Evolutionary conservation across 345 rosid genomes (phyloP).

Genomic region (Gossypium ekmanianum): DNA sequence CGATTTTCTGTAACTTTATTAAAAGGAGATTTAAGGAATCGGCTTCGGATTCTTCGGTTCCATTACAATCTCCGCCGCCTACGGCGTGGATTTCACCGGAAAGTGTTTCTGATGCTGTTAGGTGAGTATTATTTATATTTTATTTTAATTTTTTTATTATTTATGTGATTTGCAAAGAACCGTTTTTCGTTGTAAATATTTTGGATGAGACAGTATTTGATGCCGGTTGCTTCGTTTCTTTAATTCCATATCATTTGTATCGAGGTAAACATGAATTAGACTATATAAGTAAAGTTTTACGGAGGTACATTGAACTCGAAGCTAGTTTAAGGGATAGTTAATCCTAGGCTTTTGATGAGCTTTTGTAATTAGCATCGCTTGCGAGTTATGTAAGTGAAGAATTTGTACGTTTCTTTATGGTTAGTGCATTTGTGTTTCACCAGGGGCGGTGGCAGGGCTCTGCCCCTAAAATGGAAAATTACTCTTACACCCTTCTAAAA

Average conservation of each 20-base stretch:
- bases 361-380: background rate
- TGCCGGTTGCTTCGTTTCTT: background rate
- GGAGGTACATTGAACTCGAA: background rate
- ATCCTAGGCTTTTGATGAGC: background rate
- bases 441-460: too few relatives aligned
- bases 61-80: constrained; percentile 18
- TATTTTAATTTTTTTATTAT: background rate
- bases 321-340: background rate
- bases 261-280: background rate
- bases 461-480: too few relatives aligned
- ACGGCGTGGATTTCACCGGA: constrained; percentile 24
- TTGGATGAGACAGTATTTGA: background rate
- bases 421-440: too few relatives aligned
- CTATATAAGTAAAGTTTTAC: background rate
- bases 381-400: background rate
- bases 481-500: too few relatives aligned
- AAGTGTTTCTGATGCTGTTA: constrained; percentile 27
- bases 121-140: constrained; percentile 27
- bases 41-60: constrained; percentile 8
- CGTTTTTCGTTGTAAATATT: background rate
- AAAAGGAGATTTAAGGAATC: constrained; percentile 38
- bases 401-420: background rate
- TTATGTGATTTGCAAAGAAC: background rate
- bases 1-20: constrained; percentile 52
- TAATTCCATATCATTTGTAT: background rate